A percentile compares a stretch with the other conserved stretches of the same genome.
Evolutionary conservation across 2,329 filamentous ascomycete genomes (phyloP).

Genomic region (Xylariaceae sp.): DNA sequence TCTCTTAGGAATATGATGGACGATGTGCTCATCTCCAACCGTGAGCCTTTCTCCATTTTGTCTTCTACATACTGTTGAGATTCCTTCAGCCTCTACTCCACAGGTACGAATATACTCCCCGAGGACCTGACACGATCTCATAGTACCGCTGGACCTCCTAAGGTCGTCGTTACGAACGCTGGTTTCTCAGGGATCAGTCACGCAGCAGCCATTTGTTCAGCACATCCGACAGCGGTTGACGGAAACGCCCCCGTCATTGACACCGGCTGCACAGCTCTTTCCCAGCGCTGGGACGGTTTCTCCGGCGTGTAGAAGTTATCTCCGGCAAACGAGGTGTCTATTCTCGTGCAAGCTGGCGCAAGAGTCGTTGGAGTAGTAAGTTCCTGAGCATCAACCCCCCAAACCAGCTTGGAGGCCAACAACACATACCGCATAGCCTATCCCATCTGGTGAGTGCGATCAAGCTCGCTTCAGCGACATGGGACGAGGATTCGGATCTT

Average conservation of each 20-base stretch:
- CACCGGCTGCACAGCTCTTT: constrained; percentile 21
- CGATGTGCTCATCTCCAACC: constrained; percentile 35
- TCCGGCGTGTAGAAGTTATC: constrained; percentile 19
- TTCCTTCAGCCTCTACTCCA: no score
- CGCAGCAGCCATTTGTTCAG: constrained; percentile 29
- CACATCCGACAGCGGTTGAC: constrained; percentile 27
- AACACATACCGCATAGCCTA: background rate
- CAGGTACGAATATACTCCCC: no score
- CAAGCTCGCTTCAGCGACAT: background rate
- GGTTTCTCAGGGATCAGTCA: constrained; percentile 25
- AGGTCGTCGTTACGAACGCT: constrained; percentile 30
- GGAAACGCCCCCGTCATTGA: constrained; percentile 18
- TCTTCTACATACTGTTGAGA: no score
- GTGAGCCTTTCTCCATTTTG: no score
- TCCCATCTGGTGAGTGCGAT: background rate
- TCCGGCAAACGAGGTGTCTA: constrained; percentile 30
- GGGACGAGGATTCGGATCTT: background rate
- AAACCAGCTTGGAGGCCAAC: no score
- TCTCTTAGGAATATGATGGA: constrained; percentile 41
- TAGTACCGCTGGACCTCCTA: constrained; percentile 28
- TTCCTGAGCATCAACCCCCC: no score
- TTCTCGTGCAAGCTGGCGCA: constrained; percentile 32
- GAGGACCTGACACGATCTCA: background rate
- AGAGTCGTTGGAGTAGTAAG: constrained; percentile 28
- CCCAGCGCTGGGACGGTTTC: constrained; percentile 18